Evolutionary conservation across 345 rosid species (phyloP).

Genomic region (Corchorus olitorius): DNA sequence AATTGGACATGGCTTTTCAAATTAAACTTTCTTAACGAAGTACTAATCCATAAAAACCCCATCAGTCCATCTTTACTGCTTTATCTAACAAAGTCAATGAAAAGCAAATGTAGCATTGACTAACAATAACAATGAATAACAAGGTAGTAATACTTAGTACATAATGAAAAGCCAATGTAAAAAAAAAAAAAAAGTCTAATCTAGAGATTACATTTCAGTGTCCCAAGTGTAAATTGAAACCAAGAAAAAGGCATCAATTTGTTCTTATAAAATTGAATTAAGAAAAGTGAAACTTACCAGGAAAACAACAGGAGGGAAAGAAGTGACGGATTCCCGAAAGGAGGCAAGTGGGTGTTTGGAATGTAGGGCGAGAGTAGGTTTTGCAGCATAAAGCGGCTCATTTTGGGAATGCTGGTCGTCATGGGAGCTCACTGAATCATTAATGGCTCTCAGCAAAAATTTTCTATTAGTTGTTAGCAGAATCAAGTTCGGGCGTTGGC

Average conservation of each 20-base stretch:
- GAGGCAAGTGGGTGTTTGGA: slow-evolving; percentile 34
- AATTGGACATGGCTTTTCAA: background rate
- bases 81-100: background rate
- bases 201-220: background rate
- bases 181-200: background rate
- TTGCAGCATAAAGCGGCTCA: slow-evolving; percentile 23
- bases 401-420: slow-evolving; percentile 35
- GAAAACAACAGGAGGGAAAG: slow-evolving; percentile 60
- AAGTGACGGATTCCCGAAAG: slow-evolving; percentile 42
- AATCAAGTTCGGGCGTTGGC: slow-evolving; percentile 22
- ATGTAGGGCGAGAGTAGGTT: slow-evolving; percentile 2
- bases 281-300: slow-evolving; percentile 41
- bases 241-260: background rate
- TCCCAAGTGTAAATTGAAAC: background rate
- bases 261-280: background rate
- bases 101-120: slow-evolving; percentile 5
- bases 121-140: background rate
- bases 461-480: slow-evolving; percentile 17
- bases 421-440: slow-evolving; percentile 36
- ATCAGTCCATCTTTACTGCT: background rate
- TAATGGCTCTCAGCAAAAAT: slow-evolving; percentile 39
- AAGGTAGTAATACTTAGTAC: background rate
- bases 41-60: background rate
- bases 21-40: background rate
- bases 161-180: background rate